Evolutionary conservation across 2,329 filamentous ascomycete genomes (phyloP), one percentile per base, ranked within the genome.

Genomic region (Cordyceps javanica): DNA sequence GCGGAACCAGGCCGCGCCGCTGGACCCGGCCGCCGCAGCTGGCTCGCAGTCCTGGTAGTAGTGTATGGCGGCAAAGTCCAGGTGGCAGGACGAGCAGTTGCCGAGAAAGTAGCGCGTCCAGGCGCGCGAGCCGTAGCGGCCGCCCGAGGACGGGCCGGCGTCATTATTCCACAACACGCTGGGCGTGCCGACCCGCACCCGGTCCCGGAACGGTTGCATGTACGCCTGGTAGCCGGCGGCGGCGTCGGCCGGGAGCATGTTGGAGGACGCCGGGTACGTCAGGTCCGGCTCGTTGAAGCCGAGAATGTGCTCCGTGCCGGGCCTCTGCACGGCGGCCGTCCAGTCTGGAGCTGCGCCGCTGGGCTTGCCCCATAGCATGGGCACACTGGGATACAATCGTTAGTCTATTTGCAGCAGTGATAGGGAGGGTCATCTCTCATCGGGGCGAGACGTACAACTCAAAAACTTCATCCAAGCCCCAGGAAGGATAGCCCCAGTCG

Each of bases 31-130:
- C 32, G 32, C 26, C 32, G 13, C 23, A 14, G 21, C 21, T 21
- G 48, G 48, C 48, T 26, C 48, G 23, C 48, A 51, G 23, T 51
- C 48, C 48, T 51, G 48, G 34, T 51, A 51, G 48, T 51, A 51
- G 48, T 51, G 32, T 7, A 51, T 39, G 14, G 48, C 48, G 21
- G 48, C 48, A 39, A 38, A 51, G 48, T 51, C 48, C 25, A 51
- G 34, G 21, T 38, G 48, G 34, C 48, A 51, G 11, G 11, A 19
- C 13, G 34, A 39, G 34, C 48, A 51, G 48, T 51, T 51, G 34
- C 48, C 48, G 23, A 38, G 13, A 28, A 51, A 51, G 48, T 51
- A 51, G 21, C 9, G 32, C 34, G 48, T 51, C 48, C 48, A 51
- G 14, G 19, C 32, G 19, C 48, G 32, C 11, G 48, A 51, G 32